Base-by-base conservation (phyloP, 306 rosid genomes). In the Prunus armeniaca region DNA sequence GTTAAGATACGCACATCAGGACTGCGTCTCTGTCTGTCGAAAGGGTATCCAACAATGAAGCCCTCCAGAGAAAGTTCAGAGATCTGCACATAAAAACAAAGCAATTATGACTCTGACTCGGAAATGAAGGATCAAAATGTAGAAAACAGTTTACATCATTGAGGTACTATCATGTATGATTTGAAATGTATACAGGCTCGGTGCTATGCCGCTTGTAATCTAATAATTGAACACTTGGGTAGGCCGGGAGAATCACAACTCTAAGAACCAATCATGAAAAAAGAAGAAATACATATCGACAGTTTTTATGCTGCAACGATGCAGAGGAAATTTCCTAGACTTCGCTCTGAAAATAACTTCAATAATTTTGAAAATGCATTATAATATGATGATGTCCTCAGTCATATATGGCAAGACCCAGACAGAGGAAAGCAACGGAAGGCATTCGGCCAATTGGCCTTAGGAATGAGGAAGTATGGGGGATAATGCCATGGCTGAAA, bases 31-130 rank as follows among this genome's bases (percentile, higher is more conserved):
- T 61, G 77, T 61, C 71, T 54, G 30, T 78, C 76, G 15, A 77
- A 84, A 68, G 97, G 92, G 81, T 61, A 54, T 22, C 99, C 99
- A 72, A 95, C 87, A 71, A 95, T 81, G 62, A 95, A 86, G 28
- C 92, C 96, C 75, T 72, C 84, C 82, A 92, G 65, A 61, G 93
- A 89, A 38, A 85, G 82, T 60, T 83, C 78, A 57, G 92, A 84
- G 50, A 86, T 80, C 98, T 94, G 92, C 87, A 85, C 8, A 80
- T 17, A 78, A 74, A 77, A 60, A 60, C 72, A 61, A 50, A 73
- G 62, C 25, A 54, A 66, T 76, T 75, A 77, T 72, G 43, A 69
- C 57, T 66, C 41, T 65, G 58, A 11, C 46, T 60, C 12, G 28
- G 80, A 49, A 77, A 49, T n/a, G 24, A 41, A 65, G 28, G 4